Conservation (phyloP, 2,329 filamentous ascomycete genomes). For the Lizonia empirigonia region DNA sequence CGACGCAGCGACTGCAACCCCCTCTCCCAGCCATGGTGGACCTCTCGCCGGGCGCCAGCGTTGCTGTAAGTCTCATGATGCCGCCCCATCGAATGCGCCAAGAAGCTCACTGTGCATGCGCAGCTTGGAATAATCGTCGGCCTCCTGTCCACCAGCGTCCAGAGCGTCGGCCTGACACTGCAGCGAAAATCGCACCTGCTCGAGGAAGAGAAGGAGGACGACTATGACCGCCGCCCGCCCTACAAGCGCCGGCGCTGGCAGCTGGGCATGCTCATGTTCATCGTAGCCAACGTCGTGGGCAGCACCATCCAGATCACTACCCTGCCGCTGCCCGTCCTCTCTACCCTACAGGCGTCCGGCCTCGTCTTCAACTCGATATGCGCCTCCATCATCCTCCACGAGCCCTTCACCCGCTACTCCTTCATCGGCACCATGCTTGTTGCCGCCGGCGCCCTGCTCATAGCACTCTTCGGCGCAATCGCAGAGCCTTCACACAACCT, state of each 20-base stretch:
- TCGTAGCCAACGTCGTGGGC: slow-evolving; percentile 90
- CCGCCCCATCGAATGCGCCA: not conserved
- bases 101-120: slow-evolving; percentile 13
- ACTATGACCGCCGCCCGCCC: slow-evolving; percentile 80
- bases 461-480: slow-evolving; percentile 92
- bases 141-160: slow-evolving; percentile 88
- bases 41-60: slow-evolving; percentile 50
- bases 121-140: slow-evolving; percentile 93
- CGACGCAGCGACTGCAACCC: slow-evolving; percentile 26
- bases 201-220: slow-evolving; percentile 87
- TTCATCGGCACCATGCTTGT: slow-evolving; percentile 87
- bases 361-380: slow-evolving; percentile 99
- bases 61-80: slow-evolving; percentile 45
- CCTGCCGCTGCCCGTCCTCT: slow-evolving; percentile 88
- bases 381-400: slow-evolving; percentile 87
- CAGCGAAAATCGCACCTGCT: slow-evolving; percentile 98
- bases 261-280: slow-evolving; percentile 95
- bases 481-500: slow-evolving; percentile 90
- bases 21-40: slow-evolving; percentile 43
- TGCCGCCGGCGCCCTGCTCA: slow-evolving; percentile 84
- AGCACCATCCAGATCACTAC: slow-evolving; percentile 98
- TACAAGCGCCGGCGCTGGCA: slow-evolving; percentile 94
- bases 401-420: slow-evolving; percentile 95
- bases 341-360: slow-evolving; percentile 87
- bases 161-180: slow-evolving; percentile 91